phyloP scores from a whole-genome alignment of 768 basidiomycete genomes.

The Mycena pura region DNA sequence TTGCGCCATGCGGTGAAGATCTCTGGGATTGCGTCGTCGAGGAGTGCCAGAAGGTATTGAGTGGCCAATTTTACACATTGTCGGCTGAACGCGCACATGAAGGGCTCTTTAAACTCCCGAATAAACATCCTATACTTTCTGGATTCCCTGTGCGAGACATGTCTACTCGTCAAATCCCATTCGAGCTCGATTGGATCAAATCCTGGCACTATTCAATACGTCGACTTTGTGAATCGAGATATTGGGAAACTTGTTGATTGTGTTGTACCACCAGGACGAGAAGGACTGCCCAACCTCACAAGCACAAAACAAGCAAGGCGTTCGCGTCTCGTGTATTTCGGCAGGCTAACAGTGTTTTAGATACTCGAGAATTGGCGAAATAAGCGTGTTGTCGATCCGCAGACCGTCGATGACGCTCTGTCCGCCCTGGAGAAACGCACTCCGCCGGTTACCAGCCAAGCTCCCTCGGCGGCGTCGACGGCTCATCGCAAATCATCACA shows the following conservation, averaged over 20 bases:
- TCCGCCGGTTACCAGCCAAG: constrained; percentile 24
- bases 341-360: too few species aligned
- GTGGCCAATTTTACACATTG: constrained; percentile 10
- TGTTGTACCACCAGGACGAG: constrained; percentile 89
- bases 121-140: constrained; percentile 94
- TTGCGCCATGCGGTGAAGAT: constrained; percentile 80
- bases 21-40: constrained; percentile 94
- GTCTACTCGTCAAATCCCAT: constrained; percentile 69
- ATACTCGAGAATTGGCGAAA: constrained; percentile 92
- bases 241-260: constrained; percentile 77
- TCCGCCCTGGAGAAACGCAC: constrained; percentile 57
- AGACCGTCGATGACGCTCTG: constrained; percentile 76
- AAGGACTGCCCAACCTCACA: constrained; percentile 86
- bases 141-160: constrained; percentile 85
- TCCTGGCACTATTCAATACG: constrained; percentile 63
- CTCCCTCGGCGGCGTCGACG: constrained; percentile 33
- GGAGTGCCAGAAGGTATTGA: constrained; percentile 81
- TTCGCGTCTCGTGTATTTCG: too few species aligned
- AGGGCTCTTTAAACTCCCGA: constrained; percentile 89
- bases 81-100: not conserved
- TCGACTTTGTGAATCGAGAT: constrained; percentile 81
- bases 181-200: constrained; percentile 49
- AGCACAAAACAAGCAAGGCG: constrained; percentile 82
- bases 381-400: constrained; percentile 83
- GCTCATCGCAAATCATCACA: constrained; percentile 29